These are phyloP conservation scores for Penicillium maclennaniae DNA, from an alignment of 495 filamentous ascomycete genomes.

Conservation along the genomic window DNA sequence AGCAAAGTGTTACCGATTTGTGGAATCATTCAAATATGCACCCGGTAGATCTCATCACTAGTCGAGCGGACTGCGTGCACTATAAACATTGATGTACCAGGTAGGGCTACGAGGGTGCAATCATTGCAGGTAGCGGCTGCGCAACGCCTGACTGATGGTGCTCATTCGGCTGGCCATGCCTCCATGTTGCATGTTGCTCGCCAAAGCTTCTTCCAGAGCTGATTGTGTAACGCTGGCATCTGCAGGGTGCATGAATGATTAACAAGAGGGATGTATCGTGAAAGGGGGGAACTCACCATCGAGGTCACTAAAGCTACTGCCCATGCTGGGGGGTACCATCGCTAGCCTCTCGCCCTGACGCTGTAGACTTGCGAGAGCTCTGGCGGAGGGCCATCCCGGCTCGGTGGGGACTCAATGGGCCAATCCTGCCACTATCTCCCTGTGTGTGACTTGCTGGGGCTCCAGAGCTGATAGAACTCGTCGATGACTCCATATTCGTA, in stretches of 20 bases:
- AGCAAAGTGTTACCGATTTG: not conserved
- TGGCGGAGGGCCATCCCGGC: conserved; percentile 53
- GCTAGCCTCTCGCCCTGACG: conserved; percentile 62
- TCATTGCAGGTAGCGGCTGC: conserved; percentile 45
- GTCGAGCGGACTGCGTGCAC: not conserved
- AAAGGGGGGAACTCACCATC: conserved; percentile 61
- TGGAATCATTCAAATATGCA: not conserved
- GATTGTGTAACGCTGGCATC: conserved; percentile 93
- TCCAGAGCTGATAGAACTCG: conserved; percentile 54
- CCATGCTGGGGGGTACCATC: conserved; percentile 95
- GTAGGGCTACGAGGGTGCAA: not conserved
- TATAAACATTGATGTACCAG: not conserved
- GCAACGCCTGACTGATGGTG: conserved; percentile 66
- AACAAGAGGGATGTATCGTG: not conserved
- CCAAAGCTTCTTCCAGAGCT: conserved; percentile 86
- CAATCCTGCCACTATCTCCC: conserved; percentile 16
- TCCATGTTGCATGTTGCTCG: conserved; percentile 84
- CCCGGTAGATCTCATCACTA: conserved; percentile 4
- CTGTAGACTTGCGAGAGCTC: conserved; percentile 49
- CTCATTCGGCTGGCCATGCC: conserved; percentile 87
- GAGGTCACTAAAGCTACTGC: conserved; percentile 94
- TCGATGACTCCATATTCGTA: conserved; percentile 56
- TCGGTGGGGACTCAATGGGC: conserved; percentile 50
- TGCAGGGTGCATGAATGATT: conserved; percentile 24
- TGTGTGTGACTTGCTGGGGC: conserved; percentile 21